These are phyloP conservation scores for Candida manassasensis DNA, from an alignment of 805 yeast species.

Conservation along the genomic window DNA sequence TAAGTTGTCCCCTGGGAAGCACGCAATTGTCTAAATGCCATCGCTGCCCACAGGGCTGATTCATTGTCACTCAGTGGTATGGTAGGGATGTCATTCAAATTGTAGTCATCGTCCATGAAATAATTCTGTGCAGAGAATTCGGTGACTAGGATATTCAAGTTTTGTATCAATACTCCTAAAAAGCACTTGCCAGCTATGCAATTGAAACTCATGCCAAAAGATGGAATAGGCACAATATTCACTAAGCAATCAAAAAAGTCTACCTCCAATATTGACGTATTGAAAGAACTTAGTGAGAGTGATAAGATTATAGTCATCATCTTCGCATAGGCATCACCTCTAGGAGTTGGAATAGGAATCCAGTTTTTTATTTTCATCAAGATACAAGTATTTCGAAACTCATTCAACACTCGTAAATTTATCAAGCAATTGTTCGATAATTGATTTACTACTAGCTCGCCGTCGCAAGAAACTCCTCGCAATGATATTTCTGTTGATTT, in stretches of 20 bases:
- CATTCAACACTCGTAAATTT: constrained; percentile 48
- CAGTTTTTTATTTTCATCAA: constrained; percentile 33
- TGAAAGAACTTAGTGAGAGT: constrained; percentile 28
- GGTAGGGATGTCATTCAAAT: constrained; percentile 35
- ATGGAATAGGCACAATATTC: constrained; percentile 44
- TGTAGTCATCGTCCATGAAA: constrained; percentile 19
- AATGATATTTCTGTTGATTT: constrained; percentile 62
- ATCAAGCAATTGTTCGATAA: constrained; percentile 59
- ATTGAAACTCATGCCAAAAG: constrained; percentile 42
- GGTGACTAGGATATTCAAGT: constrained; percentile 18
- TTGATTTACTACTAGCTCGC: constrained; percentile 48
- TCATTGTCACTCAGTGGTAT: constrained; percentile 19
- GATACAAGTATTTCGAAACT: constrained; percentile 32
- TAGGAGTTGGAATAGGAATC: constrained; percentile 23
- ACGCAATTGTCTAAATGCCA: constrained; percentile 20
- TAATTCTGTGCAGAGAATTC: constrained; percentile 25
- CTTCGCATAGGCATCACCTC: constrained; percentile 28
- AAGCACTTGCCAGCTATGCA: constrained; percentile 46
- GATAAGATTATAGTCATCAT: constrained; percentile 30
- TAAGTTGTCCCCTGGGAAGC: constrained; percentile 3
- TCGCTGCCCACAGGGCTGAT: constrained; percentile 16
- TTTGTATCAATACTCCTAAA: constrained; percentile 50
- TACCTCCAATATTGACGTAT: constrained; percentile 30
- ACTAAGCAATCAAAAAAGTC: constrained; percentile 55
- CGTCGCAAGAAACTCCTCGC: constrained; percentile 45